Percentiles rank a stretch among this genome's conserved stretches.
Conservation (phyloP, 2,329 filamentous ascomycete genomes). For the Cladorrhinum sp. region DNA sequence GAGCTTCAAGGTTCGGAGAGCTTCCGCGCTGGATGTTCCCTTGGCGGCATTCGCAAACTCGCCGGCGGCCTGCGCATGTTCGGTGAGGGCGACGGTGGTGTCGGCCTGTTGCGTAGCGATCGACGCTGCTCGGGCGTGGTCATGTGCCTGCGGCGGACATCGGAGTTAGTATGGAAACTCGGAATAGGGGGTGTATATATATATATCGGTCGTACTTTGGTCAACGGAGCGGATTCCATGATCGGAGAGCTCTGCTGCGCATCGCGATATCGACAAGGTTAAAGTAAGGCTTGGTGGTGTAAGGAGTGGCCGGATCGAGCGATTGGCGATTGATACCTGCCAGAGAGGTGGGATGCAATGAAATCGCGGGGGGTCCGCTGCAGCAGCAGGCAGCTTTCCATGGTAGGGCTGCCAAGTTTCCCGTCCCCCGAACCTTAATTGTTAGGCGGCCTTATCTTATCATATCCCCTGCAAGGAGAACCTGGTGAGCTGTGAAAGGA, state of each 20-base stretch:
- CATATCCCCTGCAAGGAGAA: not conserved
- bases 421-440: not conserved
- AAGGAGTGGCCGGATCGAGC: not conserved
- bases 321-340: not conserved
- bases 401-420: conserved; percentile 9
- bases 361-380: not conserved
- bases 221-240: conserved; percentile 70
- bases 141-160: conserved; percentile 64
- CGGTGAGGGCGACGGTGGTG: conserved; percentile 77
- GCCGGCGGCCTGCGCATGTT: conserved; percentile 82
- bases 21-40: conserved; percentile 65
- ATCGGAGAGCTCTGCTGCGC: conserved; percentile 13
- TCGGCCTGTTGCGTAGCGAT: conserved; percentile 70
- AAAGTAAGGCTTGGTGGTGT: not conserved
- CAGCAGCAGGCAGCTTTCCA: not conserved
- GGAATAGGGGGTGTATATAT: not conserved
- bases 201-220: conserved; percentile 48
- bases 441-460: conserved; percentile 14
- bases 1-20: conserved; percentile 76
- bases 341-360: not conserved
- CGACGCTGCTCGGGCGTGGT: conserved; percentile 82
- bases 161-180: not conserved
- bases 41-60: conserved; percentile 84
- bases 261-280: not conserved
- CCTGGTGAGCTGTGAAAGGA: too few species aligned